Percentiles rank a stretch among this genome's conserved stretches.
phyloP scores from a whole-genome alignment of 2,329 filamentous ascomycete genomes.

The Aspergillus floridensis region DNA sequence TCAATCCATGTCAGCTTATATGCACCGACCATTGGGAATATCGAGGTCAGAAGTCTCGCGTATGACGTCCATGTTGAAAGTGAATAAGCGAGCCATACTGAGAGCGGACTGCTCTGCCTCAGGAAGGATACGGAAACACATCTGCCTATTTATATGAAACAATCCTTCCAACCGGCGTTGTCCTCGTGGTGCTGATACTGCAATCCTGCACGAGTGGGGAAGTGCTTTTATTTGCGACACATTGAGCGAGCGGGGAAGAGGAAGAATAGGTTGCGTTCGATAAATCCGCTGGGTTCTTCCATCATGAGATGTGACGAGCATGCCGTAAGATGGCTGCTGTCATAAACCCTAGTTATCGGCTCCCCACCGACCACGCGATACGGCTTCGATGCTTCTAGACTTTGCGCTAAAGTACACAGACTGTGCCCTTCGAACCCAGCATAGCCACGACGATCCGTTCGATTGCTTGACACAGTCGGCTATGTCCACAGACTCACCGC shows the following conservation, averaged over 20 bases:
- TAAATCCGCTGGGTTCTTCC: background rate
- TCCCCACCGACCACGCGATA: background rate
- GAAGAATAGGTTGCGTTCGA: background rate
- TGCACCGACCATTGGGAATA: too few relatives aligned
- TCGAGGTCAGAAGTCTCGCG: background rate
- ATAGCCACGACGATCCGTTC: background rate
- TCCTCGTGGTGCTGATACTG: background rate
- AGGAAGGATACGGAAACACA: background rate
- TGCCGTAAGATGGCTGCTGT: background rate
- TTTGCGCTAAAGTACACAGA: background rate
- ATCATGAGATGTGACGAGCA: too few relatives aligned
- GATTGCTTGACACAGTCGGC: background rate
- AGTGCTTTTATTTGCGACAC: background rate
- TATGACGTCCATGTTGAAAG: background rate
- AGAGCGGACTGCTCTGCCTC: background rate
- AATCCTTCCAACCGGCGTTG: background rate
- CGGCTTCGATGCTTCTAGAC: background rate
- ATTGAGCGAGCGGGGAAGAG: background rate
- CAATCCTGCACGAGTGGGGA: background rate
- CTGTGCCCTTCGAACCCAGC: background rate
- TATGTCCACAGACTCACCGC: background rate
- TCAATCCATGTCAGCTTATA: too few relatives aligned
- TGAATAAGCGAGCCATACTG: background rate
- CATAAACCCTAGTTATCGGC: background rate
- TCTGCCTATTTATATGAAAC: background rate